Conservation (phyloP, 192 early-diverging fungal genomes). For the Dimargaris cristalligena region DNA sequence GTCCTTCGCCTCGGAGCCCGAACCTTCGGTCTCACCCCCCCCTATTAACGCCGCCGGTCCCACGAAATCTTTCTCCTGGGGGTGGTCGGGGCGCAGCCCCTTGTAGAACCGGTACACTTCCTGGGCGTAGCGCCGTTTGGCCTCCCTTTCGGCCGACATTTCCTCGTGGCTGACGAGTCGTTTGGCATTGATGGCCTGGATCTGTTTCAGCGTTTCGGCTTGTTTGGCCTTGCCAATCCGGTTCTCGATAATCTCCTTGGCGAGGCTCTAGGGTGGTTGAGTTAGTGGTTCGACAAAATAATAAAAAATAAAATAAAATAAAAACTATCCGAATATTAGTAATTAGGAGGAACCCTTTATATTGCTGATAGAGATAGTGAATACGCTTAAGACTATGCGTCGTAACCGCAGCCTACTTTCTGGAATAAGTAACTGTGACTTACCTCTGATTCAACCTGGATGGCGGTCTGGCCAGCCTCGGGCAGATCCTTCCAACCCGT, state of each 20-base stretch:
- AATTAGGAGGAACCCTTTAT: too few species aligned
- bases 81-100: constrained; percentile 34
- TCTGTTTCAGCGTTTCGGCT: constrained; percentile 36
- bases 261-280: constrained; percentile 51
- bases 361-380: too few species aligned
- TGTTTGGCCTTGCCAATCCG: constrained; percentile 45
- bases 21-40: background rate
- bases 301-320: too few species aligned
- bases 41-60: constrained; percentile 11
- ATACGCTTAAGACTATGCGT: too few species aligned
- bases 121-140: constrained; percentile 33
- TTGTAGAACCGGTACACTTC: constrained; percentile 49
- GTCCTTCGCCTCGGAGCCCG: background rate
- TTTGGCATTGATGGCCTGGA: constrained; percentile 64
- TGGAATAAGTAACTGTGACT: too few species aligned
- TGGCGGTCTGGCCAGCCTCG: constrained; percentile 70
- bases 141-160: constrained; percentile 30
- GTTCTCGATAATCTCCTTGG: constrained; percentile 55
- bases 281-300: too few species aligned
- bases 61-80: constrained; percentile 24
- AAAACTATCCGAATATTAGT: too few species aligned
- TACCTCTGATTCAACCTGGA: constrained; percentile 54
- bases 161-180: constrained; percentile 36
- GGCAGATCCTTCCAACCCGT: constrained; percentile 91
- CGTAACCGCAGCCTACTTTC: too few species aligned